phyloP scores from a whole-genome alignment of 768 basidiomycete species.

The Leccinum boreale region DNA sequence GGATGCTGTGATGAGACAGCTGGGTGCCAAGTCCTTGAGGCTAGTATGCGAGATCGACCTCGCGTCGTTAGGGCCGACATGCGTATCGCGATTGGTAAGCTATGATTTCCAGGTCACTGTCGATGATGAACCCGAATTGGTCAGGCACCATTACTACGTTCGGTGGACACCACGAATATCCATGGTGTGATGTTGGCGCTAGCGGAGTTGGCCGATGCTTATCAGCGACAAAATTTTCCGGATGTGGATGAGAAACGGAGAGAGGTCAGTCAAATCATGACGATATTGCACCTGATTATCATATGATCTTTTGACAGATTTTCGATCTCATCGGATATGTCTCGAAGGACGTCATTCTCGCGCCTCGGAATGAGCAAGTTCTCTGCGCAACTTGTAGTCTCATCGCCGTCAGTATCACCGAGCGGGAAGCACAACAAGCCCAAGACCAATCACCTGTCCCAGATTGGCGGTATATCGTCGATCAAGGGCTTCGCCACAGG shows the following conservation, averaged over 20 bases:
- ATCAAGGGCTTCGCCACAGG: conserved; percentile 69
- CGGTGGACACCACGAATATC: conserved; percentile 64
- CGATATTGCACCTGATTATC: conserved; percentile 4
- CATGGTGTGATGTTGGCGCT: conserved; percentile 82
- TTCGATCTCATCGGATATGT: conserved; percentile 57
- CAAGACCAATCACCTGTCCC: conserved; percentile 43
- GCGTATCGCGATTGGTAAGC: conserved; percentile 54
- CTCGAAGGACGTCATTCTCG: conserved; percentile 56
- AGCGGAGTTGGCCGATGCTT: conserved; percentile 67
- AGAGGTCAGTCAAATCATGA: conserved; percentile 38
- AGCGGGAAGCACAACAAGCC: conserved; percentile 43
- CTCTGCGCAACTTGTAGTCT: conserved; percentile 70
- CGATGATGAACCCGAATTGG: conserved; percentile 10
- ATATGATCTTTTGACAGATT: conserved; percentile 43
- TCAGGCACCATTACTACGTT: conserved; percentile 56
- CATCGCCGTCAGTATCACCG: conserved; percentile 63
- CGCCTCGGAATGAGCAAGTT: conserved; percentile 68
- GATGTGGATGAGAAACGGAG: conserved; percentile 36
- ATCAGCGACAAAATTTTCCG: conserved; percentile 32
- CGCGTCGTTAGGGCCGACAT: conserved; percentile 44
- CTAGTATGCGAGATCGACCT: conserved; percentile 64
- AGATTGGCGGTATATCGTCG: conserved; percentile 67
- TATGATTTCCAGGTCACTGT: conserved; percentile 3
- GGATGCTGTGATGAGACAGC: conserved; percentile 76
- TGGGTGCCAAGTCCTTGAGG: conserved; percentile 74